Conservation (phyloP, 257 asterid genomes). For the Salvia splendens region DNA sequence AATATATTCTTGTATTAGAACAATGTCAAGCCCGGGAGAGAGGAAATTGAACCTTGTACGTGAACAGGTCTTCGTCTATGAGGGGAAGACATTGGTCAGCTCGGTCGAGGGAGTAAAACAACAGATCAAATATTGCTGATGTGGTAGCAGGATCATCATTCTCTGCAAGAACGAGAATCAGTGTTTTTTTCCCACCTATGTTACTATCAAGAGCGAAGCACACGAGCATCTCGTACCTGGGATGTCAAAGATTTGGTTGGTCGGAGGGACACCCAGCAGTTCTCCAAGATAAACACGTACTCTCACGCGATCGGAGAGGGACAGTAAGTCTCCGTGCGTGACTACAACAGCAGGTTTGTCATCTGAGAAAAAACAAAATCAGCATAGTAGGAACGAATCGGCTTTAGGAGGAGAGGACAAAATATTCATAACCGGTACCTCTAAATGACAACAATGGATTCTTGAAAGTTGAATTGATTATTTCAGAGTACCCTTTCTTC, state of each 20-base stretch:
- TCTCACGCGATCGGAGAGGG: slow-evolving; percentile 57
- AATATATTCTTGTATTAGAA: neutral
- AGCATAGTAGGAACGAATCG: neutral
- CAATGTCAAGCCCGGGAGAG: neutral
- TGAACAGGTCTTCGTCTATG: slow-evolving; percentile 22
- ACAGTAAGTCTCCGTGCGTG: slow-evolving; percentile 84
- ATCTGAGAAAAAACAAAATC: slow-evolving; percentile 44
- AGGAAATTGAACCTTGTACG: slow-evolving; percentile 45
- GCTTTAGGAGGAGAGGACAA: neutral
- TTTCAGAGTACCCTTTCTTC: slow-evolving; percentile 39
- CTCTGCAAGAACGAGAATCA: slow-evolving; percentile 43
- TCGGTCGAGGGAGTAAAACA: slow-evolving; percentile 62
- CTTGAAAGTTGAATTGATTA: slow-evolving; percentile 49
- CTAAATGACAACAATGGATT: slow-evolving; percentile 63
- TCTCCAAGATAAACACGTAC: slow-evolving; percentile 64
- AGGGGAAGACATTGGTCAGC: slow-evolving; percentile 69
- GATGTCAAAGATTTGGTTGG: slow-evolving; percentile 69
- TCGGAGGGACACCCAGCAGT: slow-evolving; percentile 74
- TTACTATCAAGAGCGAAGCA: neutral
- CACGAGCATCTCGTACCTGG: slow-evolving; percentile 51
- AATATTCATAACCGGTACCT: slow-evolving; percentile 41
- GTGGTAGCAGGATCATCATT: slow-evolving; percentile 47
- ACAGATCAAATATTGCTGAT: slow-evolving; percentile 53
- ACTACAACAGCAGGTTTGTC: slow-evolving; percentile 84
- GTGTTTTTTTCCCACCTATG: neutral